Base-by-base conservation (phyloP, 75 land plant genomes). In the Pseudotsuga menziesii region DNA sequence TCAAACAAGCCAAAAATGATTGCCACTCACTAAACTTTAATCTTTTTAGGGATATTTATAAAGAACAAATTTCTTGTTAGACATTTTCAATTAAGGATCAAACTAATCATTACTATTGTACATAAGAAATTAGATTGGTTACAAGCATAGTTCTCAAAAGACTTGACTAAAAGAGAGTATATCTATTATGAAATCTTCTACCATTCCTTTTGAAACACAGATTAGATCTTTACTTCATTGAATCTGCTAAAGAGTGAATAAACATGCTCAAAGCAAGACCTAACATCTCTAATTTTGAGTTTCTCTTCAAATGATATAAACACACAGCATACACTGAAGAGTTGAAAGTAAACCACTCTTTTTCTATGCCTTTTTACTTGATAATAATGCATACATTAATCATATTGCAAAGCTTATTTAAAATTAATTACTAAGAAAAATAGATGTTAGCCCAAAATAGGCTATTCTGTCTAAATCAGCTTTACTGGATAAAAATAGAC, bases 1-100 rank as follows among this genome's bases (percentile, higher is more conserved):
- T 9, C 16, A 77, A 67, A 35, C 72, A 69, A 39, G 52, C 72
- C 48, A 69, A 69, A 69, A 17, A 20, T 64, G 41, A 25, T 17
- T 17, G 15, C 19, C 6, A 35, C 39, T 64, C 69, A 17, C 41
- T 32, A 64, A 32, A 20, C 69, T 35, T 64, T 14, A 20, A 64
- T 35, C 9, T 64, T 64, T 64, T 20, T 36, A 32, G 17, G 41
- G n/a, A 32, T 64, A 64, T 64, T 32, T 4, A 35, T 19, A 29
- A 63, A 63, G 67, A 48, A 64, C 19, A 64, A 29, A 16, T 35
- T 14, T 17, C 69, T 64, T 16, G 69, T 32, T 16, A 64, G 5
- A 64, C 8, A 64, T 64, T 64, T 64, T 69, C 15, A n/a, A 39
- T 23, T 41, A 36, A 27, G 20, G 19, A 66, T 69, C 25, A 69